Base-by-base conservation (phyloP, 306 rosid genomes). In the Purshia tridentata region DNA sequence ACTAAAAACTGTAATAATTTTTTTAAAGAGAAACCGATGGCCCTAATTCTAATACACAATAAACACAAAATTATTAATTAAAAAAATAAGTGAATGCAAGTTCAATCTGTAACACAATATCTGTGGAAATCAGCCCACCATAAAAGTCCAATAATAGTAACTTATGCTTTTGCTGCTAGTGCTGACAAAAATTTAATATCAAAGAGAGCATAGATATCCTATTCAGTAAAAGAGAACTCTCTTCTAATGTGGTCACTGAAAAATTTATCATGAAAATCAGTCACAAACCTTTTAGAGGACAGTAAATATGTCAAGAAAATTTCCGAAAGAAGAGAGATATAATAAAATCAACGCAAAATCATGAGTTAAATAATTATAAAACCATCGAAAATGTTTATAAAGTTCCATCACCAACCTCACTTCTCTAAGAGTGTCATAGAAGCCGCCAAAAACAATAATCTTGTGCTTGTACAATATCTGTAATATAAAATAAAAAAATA, bases 401-500 rank as follows among this genome's bases (percentile, higher is more conserved):
- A 72, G 78, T 66, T 64, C 69, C 50, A 69, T 68, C 71, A 85
- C 64, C 92, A 86, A 89, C 99, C 99, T 94, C 95, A 91, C 99
- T 94, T 94, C 97, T 91, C 97, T 82, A 65, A 91, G 92, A 44
- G 97, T 94, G 81, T 94, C 98, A 80, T 94, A 94, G 90, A 91
- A 94, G 76, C 98, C 98, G 50, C 98, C 98, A 79, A 94, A 94
- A 73, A 94, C 89, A 78, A 94, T 88, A 79, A 94, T 84, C 89
- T 89, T 94, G 90, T 94, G 98, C 89, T 94, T 94, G 97, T 94
- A 94, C 74, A 94, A 70, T 41, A 94, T 88, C 99, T 94, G 90
- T 72, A 80, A 86, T 72, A 77, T 65, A 72, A 81, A 46, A 72
- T 65, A 65, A 81, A 29, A 59, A 12, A 72, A 41, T 62, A 37